Percentiles rank a stretch among this genome's conserved stretches.
Conservation (phyloP, 2,329 filamentous ascomycete genomes). For the Xylaria polymorpha region DNA sequence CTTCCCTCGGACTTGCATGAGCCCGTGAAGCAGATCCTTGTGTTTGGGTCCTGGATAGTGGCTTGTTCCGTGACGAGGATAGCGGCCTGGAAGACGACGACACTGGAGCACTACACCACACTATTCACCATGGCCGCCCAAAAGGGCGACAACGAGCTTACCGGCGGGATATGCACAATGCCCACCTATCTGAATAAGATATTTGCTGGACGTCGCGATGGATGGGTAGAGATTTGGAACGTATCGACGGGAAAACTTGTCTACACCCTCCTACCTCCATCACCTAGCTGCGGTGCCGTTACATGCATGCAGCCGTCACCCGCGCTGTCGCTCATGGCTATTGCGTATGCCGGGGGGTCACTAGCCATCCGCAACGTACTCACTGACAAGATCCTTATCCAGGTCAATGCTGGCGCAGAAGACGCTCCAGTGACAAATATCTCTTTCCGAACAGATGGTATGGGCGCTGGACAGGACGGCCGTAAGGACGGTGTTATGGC, state of each 20-base stretch:
- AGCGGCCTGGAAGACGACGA: constrained; percentile 88
- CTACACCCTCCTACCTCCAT: constrained; percentile 86
- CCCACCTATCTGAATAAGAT: constrained; percentile 97
- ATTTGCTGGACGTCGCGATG: constrained; percentile 87
- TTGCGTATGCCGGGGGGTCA: constrained; percentile 84
- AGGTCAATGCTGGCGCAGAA: constrained; percentile 73
- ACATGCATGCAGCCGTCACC: constrained; percentile 87
- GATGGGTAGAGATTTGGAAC: constrained; percentile 97
- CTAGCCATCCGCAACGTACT: constrained; percentile 85
- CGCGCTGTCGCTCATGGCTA: constrained; percentile 84
- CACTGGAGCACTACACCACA: constrained; percentile 90
- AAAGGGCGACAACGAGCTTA: constrained; percentile 74
- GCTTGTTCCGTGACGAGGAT: constrained; percentile 80
- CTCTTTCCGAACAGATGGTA: constrained; percentile 88
- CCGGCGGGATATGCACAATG: constrained; percentile 84
- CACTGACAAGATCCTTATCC: constrained; percentile 77
- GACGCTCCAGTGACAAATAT: constrained; percentile 81
- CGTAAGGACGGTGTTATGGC: constrained; percentile 92
- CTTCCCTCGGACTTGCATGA: constrained; percentile 73
- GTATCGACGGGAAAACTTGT: constrained; percentile 90
- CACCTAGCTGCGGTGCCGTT: constrained; percentile 79
- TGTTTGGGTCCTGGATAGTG: constrained; percentile 93
- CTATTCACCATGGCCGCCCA: constrained; percentile 70
- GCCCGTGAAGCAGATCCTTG: constrained; percentile 79
- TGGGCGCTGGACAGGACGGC: constrained; percentile 89